Conservation (phyloP, 2,329 filamentous ascomycete species). For the Xylaria sp. region DNA sequence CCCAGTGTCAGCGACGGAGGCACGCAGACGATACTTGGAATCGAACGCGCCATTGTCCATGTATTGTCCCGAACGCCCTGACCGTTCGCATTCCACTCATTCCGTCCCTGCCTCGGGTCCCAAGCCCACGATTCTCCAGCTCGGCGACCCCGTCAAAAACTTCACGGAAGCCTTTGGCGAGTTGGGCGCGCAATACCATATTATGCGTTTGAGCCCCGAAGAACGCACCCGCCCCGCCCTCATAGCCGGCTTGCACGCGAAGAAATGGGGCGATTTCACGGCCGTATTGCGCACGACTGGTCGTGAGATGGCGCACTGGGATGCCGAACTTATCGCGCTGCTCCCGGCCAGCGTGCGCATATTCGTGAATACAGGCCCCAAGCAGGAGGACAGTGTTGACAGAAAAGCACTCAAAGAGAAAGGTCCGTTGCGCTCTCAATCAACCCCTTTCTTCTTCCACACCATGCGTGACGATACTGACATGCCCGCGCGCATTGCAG, state of each 20-base stretch:
- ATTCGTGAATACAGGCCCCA: slow-evolving; percentile 45
- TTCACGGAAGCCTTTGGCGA: slow-evolving; percentile 43
- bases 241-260: slow-evolving; percentile 43
- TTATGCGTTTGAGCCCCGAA: slow-evolving; percentile 45
- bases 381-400: slow-evolving; percentile 58
- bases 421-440: slow-evolving; percentile 35
- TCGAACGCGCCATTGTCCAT: too few species aligned
- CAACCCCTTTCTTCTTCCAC: not conserved
- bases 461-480: not conserved
- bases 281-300: slow-evolving; percentile 53
- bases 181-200: slow-evolving; percentile 41
- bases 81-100: slow-evolving; percentile 16
- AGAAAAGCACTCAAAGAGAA: slow-evolving; percentile 53
- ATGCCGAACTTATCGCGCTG: slow-evolving; percentile 51
- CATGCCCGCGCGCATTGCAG: slow-evolving; percentile 30
- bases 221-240: slow-evolving; percentile 50
- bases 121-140: slow-evolving; percentile 61
- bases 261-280: slow-evolving; percentile 50
- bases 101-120: slow-evolving; percentile 19
- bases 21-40: too few species aligned
- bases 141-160: slow-evolving; percentile 59
- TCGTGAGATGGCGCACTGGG: slow-evolving; percentile 60
- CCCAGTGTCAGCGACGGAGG: slow-evolving; percentile 11
- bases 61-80: too few species aligned
- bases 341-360: slow-evolving; percentile 50